Base-by-base conservation (phyloP, 208 protist genomes). In the Polymyxa betae region DNA sequence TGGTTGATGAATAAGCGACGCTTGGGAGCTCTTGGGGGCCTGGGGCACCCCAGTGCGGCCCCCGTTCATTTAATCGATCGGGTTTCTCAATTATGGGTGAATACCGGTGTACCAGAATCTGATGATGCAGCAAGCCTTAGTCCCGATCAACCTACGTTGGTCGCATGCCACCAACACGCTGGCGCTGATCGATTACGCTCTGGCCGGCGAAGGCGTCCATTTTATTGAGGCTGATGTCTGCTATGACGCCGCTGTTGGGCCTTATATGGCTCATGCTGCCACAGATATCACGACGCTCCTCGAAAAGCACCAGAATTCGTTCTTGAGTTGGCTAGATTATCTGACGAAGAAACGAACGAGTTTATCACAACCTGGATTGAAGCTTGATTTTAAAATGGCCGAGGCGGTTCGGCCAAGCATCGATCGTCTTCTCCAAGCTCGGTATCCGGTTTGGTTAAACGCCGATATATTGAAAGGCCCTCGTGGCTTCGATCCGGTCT, bases 91-190 rank as follows among this genome's bases (percentile, higher is more conserved):
- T 32, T 29, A 66, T 16, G 54, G 54, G 20, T 66, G 54, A 66
- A 66, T 32, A 32, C 29, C 54, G 20, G 54, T 66, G 20, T 29
- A 66, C 54, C 20, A 66, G 16, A 66, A 16, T 29, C 54, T 66
- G 54, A 66, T 29, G 54, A 66, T 66, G 20, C 20, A 66, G 54
- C 29, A 16, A 66, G 20, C 16, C 54, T 32, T 66, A 29, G 54
- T 66, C 16, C 54, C 54, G 16, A 29, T 29, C 54, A 29, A 66
- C 29, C 20, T 66, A 66, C 29, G 20, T 16, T 66, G 54, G 54
- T 66, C 54, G 54, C 54, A 66, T 66, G 54, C 54, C 20, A 66
- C 54, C 29, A 66, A 66, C 54, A 66, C 54, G 54, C 54, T 66
- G 20, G 16, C 54, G 54, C 20, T 29, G 16, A 16, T 66, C 16